phyloP scores from a whole-genome alignment of 1,139 yeast species.

The Yueomyces sp. region DNA sequence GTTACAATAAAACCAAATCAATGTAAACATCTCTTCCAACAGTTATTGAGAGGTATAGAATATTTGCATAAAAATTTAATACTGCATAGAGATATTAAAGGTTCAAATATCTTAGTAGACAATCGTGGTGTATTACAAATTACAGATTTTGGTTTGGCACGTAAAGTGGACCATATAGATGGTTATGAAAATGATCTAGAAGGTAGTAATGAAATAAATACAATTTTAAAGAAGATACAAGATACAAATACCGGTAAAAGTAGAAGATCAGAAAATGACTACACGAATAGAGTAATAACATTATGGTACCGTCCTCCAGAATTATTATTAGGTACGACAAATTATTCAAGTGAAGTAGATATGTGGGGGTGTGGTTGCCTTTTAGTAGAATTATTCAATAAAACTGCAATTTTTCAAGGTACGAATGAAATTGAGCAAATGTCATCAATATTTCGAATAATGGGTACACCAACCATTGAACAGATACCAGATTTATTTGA shows the following conservation, averaged over 20 bases:
- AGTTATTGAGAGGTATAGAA: constrained; percentile 65
- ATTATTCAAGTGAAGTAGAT: constrained; percentile 83
- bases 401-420: constrained; percentile 74
- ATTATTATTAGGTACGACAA: constrained; percentile 75
- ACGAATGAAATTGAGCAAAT: constrained; percentile 80
- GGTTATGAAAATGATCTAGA: constrained; percentile 29
- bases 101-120: constrained; percentile 75
- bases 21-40: constrained; percentile 64
- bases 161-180: constrained; percentile 27
- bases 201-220: constrained; percentile 8
- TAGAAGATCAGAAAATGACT: constrained; percentile 26
- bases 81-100: constrained; percentile 89
- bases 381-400: constrained; percentile 65
- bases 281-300: constrained; percentile 90
- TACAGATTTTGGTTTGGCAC: constrained; percentile 91
- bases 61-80: constrained; percentile 72
- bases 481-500: constrained; percentile 67
- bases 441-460: constrained; percentile 56
- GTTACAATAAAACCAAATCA: constrained; percentile 52
- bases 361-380: constrained; percentile 97
- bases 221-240: neutral
- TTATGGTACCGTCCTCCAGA: constrained; percentile 98
- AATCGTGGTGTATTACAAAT: constrained; percentile 63
- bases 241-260: neutral
- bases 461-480: constrained; percentile 77